Evolutionary conservation across 768 basidiomycete genomes (phyloP).

Genomic region (Amyloporia xantha): DNA sequence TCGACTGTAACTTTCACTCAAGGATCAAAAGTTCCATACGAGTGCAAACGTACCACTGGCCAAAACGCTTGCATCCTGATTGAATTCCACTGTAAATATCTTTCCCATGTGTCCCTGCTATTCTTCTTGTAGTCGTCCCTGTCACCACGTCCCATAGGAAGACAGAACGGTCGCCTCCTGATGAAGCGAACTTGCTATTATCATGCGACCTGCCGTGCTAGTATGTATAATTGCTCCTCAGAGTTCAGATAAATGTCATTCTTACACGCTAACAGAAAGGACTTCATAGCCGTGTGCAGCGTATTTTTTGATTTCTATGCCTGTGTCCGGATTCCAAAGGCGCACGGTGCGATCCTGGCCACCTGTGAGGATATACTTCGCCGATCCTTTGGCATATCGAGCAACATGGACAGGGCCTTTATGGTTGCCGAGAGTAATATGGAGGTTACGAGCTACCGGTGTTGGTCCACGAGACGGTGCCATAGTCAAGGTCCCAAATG

Average conservation of each 20-base stretch:
- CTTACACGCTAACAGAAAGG: conserved; percentile 82
- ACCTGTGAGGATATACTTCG: conserved; percentile 89
- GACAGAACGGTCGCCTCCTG: conserved; percentile 88
- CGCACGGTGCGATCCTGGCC: conserved; percentile 86
- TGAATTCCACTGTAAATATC: conserved; percentile 87
- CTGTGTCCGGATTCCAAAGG: conserved; percentile 84
- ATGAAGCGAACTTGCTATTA: conserved; percentile 90
- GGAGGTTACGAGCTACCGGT: conserved; percentile 51
- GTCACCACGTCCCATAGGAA: conserved; percentile 95
- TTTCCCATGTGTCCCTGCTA: conserved; percentile 89
- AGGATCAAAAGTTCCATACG: conserved; percentile 2
- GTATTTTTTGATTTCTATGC: conserved; percentile 88
- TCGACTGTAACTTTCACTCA: background rate
- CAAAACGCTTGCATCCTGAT: conserved; percentile 77
- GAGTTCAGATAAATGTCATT: conserved; percentile 7
- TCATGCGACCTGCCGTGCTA: conserved; percentile 63
- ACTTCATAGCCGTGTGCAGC: conserved; percentile 94
- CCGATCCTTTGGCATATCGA: conserved; percentile 83
- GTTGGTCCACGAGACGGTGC: conserved; percentile 33
- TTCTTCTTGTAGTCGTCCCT: conserved; percentile 74
- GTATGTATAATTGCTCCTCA: conserved; percentile 1
- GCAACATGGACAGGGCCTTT: conserved; percentile 87
- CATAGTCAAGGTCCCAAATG: too few relatives aligned
- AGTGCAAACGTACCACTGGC: conserved; percentile 63
- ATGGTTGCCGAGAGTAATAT: conserved; percentile 58